phyloP scores from a whole-genome alignment of 2,329 filamentous ascomycete species.

The Acarospora socialis region DNA sequence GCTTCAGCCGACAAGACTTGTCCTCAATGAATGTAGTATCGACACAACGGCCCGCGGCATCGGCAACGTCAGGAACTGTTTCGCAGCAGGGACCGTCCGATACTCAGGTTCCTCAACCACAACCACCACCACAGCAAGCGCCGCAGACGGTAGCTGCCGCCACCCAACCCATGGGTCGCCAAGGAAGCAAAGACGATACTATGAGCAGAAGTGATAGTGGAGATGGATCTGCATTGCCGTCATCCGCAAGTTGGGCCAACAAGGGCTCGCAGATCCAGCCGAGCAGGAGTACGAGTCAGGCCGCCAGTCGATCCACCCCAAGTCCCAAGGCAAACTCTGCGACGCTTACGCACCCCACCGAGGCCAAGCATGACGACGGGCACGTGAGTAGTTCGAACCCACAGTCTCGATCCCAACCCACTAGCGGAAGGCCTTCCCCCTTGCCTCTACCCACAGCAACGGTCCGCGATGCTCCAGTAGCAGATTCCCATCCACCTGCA shows the following conservation, averaged over 20 bases:
- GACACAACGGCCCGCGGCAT: slow-evolving; percentile 56
- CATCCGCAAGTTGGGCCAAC: slow-evolving; percentile 84
- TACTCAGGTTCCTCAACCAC: slow-evolving; percentile 17
- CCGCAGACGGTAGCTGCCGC: slow-evolving; percentile 38
- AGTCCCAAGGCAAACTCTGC: slow-evolving; percentile 54
- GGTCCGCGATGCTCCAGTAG: slow-evolving; percentile 10
- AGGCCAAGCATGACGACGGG: slow-evolving; percentile 23
- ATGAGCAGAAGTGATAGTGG: slow-evolving; percentile 41
- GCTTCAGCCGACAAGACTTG: slow-evolving; percentile 84
- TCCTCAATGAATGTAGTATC: slow-evolving; percentile 88
- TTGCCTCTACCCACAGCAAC: slow-evolving; percentile 15
- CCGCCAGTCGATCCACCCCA: slow-evolving; percentile 65
- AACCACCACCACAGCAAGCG: slow-evolving; percentile 31
- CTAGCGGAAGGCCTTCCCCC: too few species aligned
- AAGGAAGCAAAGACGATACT: slow-evolving; percentile 64
- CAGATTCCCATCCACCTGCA: slow-evolving; percentile 16
- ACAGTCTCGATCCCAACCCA: too few species aligned
- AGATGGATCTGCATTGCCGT: slow-evolving; percentile 84
- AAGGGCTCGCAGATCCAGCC: slow-evolving; percentile 50
- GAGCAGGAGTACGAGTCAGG: slow-evolving; percentile 56
- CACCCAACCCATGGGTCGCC: slow-evolving; percentile 51
- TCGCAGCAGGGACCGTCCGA: too few species aligned
- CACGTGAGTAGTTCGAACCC: too few species aligned
- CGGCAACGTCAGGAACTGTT: slow-evolving; percentile 30
- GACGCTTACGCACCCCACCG: too few species aligned